Base-by-base conservation (phyloP, 1,284 basidiomycete species). In the Rhodotorula sp. region DNA sequence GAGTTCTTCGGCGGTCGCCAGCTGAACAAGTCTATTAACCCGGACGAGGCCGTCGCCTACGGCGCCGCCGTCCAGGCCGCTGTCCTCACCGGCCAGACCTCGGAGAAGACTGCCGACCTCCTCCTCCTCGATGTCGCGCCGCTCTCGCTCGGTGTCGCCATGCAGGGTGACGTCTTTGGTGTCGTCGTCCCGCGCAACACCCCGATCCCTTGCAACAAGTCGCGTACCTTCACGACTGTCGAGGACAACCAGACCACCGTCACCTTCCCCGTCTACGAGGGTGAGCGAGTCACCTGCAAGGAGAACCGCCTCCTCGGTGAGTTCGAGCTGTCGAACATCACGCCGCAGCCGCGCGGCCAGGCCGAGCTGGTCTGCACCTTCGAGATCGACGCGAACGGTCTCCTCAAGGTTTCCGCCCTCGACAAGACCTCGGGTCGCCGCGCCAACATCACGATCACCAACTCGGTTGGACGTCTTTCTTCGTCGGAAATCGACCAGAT, bases 261-360 rank as follows among this genome's bases (percentile, higher is more conserved):
- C 83, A 93, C 92, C 74, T 95, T 97, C 91, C 94, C 93, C 78
- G 95, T 97, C 60, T 95, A 95, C 83, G 95, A 97, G 86, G 94
- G 94, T 81, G 95, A 97, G 84, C 93, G 94, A 78, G 95, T 93
- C 55, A 91, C 95, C 79, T 95, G 93, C 85, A 91, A 92, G 80
- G 94, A 97, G 85, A 96, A 96, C 86, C 88, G 93, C 82, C 85
- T 97, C 72, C 90, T 97, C 78, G 94, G 94, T 79, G 93, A 97
- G 85, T 97, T 97, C 83, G 94, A 97, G 71, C 91, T 97, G 77
- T 94, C 86, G 70, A 93, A 94, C 79, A 96, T 97, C 80, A 93
- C 94, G 64, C 95, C 94, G 63, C 94, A 95, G 90, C 93, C 91
- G 79, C 91, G 94, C 80, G 94, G 94, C 72, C 92, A 95, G 84